A percentile compares a stretch with the other conserved stretches of the same genome.
Conservation (phyloP, 2,329 filamentous ascomycete species). For the Alternaria alternata region DNA sequence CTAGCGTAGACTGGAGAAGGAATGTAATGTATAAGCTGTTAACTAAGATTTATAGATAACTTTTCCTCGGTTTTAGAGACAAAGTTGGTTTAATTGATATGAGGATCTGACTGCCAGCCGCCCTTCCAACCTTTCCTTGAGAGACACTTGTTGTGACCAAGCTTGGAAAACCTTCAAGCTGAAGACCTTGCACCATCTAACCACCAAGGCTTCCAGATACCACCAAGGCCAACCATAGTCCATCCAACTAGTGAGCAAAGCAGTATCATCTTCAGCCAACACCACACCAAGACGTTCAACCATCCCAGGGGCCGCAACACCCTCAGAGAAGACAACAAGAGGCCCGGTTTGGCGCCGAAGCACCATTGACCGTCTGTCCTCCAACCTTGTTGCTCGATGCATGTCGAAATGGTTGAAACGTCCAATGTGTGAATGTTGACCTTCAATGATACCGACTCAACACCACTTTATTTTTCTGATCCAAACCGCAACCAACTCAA, state of each 20-base stretch:
- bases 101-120: not conserved
- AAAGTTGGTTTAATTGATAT: slow-evolving; percentile 1
- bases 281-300: not conserved
- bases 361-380: slow-evolving; percentile 19
- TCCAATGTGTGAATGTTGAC: not conserved
- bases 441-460: not conserved
- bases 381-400: slow-evolving; percentile 11
- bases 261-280: not conserved
- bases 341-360: slow-evolving; percentile 15
- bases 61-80: not conserved
- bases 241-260: slow-evolving; percentile 1
- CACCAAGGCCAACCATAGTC: not conserved
- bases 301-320: slow-evolving; percentile 1
- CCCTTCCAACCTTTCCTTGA: not conserved
- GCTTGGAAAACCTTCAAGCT: not conserved
- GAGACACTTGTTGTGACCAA: not conserved
- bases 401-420: not conserved
- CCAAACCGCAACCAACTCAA: slow-evolving; percentile 10
- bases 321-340: slow-evolving; percentile 9
- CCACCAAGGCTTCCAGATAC: not conserved
- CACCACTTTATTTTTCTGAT: slow-evolving; percentile 9
- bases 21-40: too few relatives aligned
- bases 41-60: too few relatives aligned
- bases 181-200: not conserved
- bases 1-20: too few relatives aligned